Evolutionary conservation across 352 stramenopile species (phyloP), one percentile per base, ranked within the genome.

Genomic region (Globisporangium orthogonon): DNA sequence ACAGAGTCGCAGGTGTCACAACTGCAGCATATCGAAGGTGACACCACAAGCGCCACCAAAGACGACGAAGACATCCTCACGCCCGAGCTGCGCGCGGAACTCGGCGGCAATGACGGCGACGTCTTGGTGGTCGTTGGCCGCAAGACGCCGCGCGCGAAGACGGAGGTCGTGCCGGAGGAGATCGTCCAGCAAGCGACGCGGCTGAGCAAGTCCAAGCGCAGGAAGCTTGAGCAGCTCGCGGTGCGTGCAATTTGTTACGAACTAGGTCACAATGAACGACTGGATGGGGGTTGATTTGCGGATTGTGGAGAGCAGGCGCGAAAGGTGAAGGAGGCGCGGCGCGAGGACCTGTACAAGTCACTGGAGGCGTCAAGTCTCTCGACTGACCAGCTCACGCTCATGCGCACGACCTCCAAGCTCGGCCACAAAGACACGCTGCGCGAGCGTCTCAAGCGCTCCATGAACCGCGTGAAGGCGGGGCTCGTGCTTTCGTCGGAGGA

Each of bases 351-450:
- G 39, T 90, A 88, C 67, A 90, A 92, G 68, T 94, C 84, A 41
- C 66, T 92, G 9, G 71, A 87, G 65, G 54, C 66, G 37, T 67
- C 79, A 54, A 71, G 78, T 29, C 66, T 92, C 37, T 77, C 80
- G 31, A 61, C 75, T 40, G 74, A 83, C 41, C 76, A 92, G 54
- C 66, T 91, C 53, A 74, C 78, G 44, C 69, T 92, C 47, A 76
- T 92, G 67, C 75, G 87, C 71, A 83, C 81, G 58, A 90, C 79
- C 29, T 86, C 84, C 14, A 71, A 78, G 48, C 70, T 94, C 40
- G 84, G 84, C 3, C 82, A 94, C 71, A 90, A 89, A 51, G 79
- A 92, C 69, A 94, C 82, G 50, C 64, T 92, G 56, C 71, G 77
- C 13, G 81, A 92, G 46, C 80, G 83, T 0, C 66, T 92, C 28